Evolutionary conservation across 352 stramenopile species (phyloP).

Genomic region (Pythium dissimile): DNA sequence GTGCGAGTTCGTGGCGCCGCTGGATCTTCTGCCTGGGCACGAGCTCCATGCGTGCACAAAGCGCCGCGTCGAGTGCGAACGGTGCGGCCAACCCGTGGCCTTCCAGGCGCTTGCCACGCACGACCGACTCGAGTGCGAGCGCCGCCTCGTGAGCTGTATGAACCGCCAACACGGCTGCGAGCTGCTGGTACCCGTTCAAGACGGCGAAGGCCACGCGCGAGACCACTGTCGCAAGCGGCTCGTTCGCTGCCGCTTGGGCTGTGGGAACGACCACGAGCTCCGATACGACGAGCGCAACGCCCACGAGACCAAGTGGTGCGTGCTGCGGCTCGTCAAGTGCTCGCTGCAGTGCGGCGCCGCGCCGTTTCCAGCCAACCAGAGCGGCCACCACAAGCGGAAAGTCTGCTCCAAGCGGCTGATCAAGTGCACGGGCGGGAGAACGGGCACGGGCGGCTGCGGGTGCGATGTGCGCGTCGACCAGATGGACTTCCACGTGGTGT

Average conservation of each 20-base stretch:
- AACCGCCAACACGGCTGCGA: slow-evolving; percentile 58
- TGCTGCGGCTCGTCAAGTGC: slow-evolving; percentile 43
- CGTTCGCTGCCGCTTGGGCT: slow-evolving; percentile 47
- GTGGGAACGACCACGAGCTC: slow-evolving; percentile 27
- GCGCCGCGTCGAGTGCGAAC: slow-evolving; percentile 49
- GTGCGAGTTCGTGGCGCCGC: slow-evolving; percentile 46
- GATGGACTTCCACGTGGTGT: slow-evolving; percentile 56
- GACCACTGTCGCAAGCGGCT: slow-evolving; percentile 61
- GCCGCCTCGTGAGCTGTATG: slow-evolving; percentile 38
- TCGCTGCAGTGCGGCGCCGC: slow-evolving; percentile 27
- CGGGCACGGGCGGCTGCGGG: slow-evolving; percentile 38
- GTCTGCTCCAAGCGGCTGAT: slow-evolving; percentile 56
- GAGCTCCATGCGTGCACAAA: slow-evolving; percentile 58
- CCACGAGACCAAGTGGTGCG: slow-evolving; percentile 53
- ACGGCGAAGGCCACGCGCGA: slow-evolving; percentile 34
- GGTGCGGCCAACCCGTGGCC: slow-evolving; percentile 31
- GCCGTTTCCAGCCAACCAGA: slow-evolving; percentile 41
- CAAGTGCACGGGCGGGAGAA: slow-evolving; percentile 25
- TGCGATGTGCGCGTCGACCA: slow-evolving; percentile 38
- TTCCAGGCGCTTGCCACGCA: slow-evolving; percentile 37
- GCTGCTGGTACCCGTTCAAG: slow-evolving; percentile 30
- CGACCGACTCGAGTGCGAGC: slow-evolving; percentile 27
- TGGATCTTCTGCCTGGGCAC: slow-evolving; percentile 53
- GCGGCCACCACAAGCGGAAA: slow-evolving; percentile 32
- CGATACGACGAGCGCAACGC: slow-evolving; percentile 38